phyloP scores from a whole-genome alignment of 805 yeast species.

The Priceomyces haplophilus region DNA sequence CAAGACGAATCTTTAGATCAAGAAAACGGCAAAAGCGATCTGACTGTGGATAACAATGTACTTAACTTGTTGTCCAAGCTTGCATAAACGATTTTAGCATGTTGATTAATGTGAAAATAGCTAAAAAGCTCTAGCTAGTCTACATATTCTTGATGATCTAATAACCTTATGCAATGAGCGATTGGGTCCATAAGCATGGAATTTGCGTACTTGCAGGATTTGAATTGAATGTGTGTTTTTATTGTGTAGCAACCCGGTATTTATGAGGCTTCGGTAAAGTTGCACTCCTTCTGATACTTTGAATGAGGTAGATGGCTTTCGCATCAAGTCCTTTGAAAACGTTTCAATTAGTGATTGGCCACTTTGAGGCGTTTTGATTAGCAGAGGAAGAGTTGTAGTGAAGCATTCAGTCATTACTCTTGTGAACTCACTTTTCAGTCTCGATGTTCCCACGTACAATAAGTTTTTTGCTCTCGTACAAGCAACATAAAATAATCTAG shows the following conservation, averaged over 20 bases:
- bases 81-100: constrained; percentile 9
- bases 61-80: constrained; percentile 33
- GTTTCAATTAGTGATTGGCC: constrained; percentile 6
- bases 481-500: constrained; percentile 59
- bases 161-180: not conserved
- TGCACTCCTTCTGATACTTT: constrained; percentile 7
- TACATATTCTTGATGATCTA: not conserved
- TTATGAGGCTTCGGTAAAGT: constrained; percentile 1
- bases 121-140: not conserved
- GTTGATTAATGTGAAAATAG: not conserved
- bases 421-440: constrained; percentile 7
- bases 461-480: constrained; percentile 58
- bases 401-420: constrained; percentile 7
- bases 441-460: constrained; percentile 31
- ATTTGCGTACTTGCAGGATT: not conserved
- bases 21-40: constrained; percentile 6
- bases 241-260: constrained; percentile 3
- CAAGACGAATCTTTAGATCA: constrained; percentile 2
- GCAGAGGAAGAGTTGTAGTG: constrained; percentile 13
- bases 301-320: constrained; percentile 9
- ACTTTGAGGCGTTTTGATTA: not conserved
- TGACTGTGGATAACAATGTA: constrained; percentile 17
- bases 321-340: constrained; percentile 9
- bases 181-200: not conserved
- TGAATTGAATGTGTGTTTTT: not conserved